These are phyloP conservation scores for Phytophthora quininea DNA, from an alignment of 352 stramenopile genomes.

Conservation along the genomic window DNA sequence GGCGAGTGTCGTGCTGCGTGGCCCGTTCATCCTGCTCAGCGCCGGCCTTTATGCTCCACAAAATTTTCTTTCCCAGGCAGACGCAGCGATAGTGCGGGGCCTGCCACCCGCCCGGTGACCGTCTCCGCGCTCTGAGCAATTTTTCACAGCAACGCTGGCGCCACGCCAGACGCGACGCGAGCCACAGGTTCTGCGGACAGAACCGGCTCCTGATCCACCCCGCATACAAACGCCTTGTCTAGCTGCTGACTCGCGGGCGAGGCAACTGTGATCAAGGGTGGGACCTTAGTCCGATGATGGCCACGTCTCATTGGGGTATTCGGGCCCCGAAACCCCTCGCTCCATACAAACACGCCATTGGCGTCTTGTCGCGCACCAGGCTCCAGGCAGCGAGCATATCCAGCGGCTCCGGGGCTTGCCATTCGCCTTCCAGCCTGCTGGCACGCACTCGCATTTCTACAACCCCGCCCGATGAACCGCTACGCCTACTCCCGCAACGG, in stretches of 20 bases:
- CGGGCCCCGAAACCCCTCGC: conserved; percentile 14
- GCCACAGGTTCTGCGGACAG: conserved; percentile 19
- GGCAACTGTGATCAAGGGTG: conserved; percentile 24
- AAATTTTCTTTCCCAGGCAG: neutral
- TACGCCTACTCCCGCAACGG: conserved; percentile 88
- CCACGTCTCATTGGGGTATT: neutral
- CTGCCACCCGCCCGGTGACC: neutral
- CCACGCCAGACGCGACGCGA: conserved; percentile 1
- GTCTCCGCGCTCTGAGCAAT: conserved; percentile 15
- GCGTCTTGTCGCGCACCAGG: conserved; percentile 24
- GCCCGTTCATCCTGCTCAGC: neutral
- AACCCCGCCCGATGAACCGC: conserved; percentile 51
- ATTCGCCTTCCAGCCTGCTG: conserved; percentile 34
- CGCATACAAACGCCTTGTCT: conserved; percentile 26
- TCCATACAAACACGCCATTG: conserved; percentile 15
- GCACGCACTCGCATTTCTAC: conserved; percentile 10
- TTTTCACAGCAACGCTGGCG: conserved; percentile 29
- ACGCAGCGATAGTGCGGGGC: neutral
- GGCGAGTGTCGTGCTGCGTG: neutral
- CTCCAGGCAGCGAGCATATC: neutral
- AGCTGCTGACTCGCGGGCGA: conserved; percentile 24
- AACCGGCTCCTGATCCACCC: conserved; percentile 17
- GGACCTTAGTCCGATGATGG: conserved; percentile 12
- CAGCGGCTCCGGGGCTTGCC: neutral
- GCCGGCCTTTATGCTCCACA: neutral